A percentile compares a stretch with the other conserved stretches of the same genome.
Evolutionary conservation across 768 basidiomycete species (phyloP).

Genomic region (Russula compacta): DNA sequence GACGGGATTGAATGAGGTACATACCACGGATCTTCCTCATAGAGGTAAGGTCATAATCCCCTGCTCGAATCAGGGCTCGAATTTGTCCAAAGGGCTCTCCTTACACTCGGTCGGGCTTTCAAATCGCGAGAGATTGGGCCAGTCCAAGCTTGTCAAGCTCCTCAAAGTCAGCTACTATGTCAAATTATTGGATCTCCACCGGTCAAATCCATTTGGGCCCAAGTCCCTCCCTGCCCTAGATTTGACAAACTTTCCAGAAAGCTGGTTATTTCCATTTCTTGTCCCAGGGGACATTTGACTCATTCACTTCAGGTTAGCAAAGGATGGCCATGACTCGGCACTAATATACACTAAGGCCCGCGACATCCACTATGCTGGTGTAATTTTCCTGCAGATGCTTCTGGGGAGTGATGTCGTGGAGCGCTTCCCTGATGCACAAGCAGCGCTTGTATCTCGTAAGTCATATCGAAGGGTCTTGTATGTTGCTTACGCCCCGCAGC

Average conservation of each 20-base stretch:
- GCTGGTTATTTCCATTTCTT: slow-evolving; percentile 34
- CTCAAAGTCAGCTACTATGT: slow-evolving; percentile 64
- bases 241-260: slow-evolving; percentile 29
- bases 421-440: slow-evolving; percentile 43
- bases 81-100: slow-evolving; percentile 39
- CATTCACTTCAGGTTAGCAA: slow-evolving; percentile 47
- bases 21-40: slow-evolving; percentile 59
- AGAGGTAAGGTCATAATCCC: slow-evolving; percentile 36
- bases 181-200: slow-evolving; percentile 67
- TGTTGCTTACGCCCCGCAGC: slow-evolving; percentile 30
- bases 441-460: slow-evolving; percentile 51
- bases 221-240: slow-evolving; percentile 24
- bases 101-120: slow-evolving; percentile 54
- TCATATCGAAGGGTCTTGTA: not conserved
- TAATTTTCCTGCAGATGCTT: slow-evolving; percentile 79
- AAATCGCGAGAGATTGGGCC: slow-evolving; percentile 38
- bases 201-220: slow-evolving; percentile 68
- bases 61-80: not conserved
- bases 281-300: not conserved
- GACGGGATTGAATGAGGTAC: slow-evolving; percentile 57
- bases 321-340: slow-evolving; percentile 71
- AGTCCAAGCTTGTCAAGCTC: slow-evolving; percentile 63
- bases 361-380: slow-evolving; percentile 76
- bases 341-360: slow-evolving; percentile 69
- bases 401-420: slow-evolving; percentile 60